Percentiles rank a stretch among this genome's conserved stretches.
phyloP scores from a whole-genome alignment of 345 rosid genomes.

The Sonneratia caseolaris region DNA sequence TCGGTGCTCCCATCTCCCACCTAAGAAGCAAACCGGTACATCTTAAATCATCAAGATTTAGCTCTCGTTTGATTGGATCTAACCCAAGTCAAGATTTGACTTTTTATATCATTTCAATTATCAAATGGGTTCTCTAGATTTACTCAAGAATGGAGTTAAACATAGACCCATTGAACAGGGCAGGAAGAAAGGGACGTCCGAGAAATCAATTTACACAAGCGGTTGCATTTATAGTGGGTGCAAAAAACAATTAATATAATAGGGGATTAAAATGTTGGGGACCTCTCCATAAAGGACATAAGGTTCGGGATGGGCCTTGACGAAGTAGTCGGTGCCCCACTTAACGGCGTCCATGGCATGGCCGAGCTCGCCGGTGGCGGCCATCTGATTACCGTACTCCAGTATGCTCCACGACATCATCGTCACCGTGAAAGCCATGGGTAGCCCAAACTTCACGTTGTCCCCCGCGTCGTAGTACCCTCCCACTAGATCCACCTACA shows the following conservation, averaged over 20 bases:
- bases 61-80: too few species aligned
- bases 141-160: neutral
- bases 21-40: constrained; percentile 18
- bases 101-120: neutral
- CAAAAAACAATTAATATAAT: neutral
- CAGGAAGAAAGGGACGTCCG: neutral
- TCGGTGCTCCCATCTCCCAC: constrained; percentile 97
- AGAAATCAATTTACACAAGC: neutral
- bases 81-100: too few species aligned
- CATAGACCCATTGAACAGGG: constrained; percentile 5
- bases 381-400: constrained; percentile 81
- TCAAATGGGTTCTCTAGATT: neutral
- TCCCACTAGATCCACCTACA: constrained; percentile 88
- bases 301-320: constrained; percentile 95
- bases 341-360: constrained; percentile 83
- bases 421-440: constrained; percentile 96
- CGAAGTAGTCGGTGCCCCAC: constrained; percentile 96
- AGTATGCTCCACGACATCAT: constrained; percentile 99
- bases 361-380: constrained; percentile 60
- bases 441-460: constrained; percentile 96
- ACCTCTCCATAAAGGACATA: constrained; percentile 93
- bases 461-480: constrained; percentile 99
- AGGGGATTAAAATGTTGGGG: neutral
- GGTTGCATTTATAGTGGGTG: neutral
- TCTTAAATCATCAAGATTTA: neutral